These are phyloP conservation scores for Colletotrichum tanaceti DNA, from an alignment of 2,329 filamentous ascomycete genomes.

Conservation along the genomic window DNA sequence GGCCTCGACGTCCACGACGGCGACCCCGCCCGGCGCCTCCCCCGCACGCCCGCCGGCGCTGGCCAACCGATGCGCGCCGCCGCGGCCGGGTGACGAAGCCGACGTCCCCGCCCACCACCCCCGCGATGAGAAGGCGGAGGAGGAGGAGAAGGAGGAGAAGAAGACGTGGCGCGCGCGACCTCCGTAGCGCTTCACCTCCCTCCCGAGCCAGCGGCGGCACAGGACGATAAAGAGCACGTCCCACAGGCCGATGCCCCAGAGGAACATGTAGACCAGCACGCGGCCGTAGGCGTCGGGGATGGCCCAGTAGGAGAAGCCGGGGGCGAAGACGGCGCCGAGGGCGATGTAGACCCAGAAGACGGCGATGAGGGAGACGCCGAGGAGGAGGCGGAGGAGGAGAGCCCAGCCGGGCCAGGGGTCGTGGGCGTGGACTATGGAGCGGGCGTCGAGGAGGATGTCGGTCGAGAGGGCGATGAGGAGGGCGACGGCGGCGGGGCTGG, in stretches of 20 bases:
- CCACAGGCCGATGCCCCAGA: conserved; percentile 46
- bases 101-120: neutral
- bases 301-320: conserved; percentile 53
- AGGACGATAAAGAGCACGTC: conserved; percentile 29
- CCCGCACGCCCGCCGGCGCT: neutral
- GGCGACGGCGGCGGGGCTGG: conserved; percentile 47
- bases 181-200: conserved; percentile 27
- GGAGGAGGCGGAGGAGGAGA: conserved; percentile 47
- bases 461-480: conserved; percentile 48
- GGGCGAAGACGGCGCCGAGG: conserved; percentile 52
- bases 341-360: conserved; percentile 52
- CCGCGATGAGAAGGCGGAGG: too few relatives aligned
- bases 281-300: conserved; percentile 46
- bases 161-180: neutral
- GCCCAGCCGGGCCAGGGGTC: conserved; percentile 49
- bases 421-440: conserved; percentile 49
- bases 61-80: neutral
- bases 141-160: too few relatives aligned
- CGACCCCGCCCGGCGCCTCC: neutral
- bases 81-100: neutral
- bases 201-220: conserved; percentile 33
- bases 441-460: conserved; percentile 52
- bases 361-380: conserved; percentile 50
- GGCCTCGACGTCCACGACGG: conserved; percentile 20
- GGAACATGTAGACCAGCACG: conserved; percentile 50